A percentile compares a stretch with the other conserved stretches of the same genome.
Evolutionary conservation across 1,284 basidiomycete species (phyloP).

Genomic region (Chondrostereum purpureum): DNA sequence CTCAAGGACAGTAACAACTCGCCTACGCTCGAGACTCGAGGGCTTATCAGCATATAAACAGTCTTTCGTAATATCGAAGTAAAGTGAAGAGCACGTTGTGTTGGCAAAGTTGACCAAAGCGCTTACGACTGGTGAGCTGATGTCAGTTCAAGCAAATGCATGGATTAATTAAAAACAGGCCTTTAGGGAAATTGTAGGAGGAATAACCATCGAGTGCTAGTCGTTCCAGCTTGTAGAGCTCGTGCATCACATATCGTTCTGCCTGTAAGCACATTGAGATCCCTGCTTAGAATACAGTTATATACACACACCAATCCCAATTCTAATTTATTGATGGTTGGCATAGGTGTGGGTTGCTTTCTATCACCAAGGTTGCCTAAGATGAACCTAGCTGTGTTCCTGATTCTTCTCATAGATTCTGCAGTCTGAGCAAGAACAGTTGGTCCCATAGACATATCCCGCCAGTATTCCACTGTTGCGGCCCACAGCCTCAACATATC

Average conservation of each 20-base stretch:
- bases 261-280: constrained; percentile 38
- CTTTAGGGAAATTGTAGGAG: constrained; percentile 79
- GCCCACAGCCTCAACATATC: constrained; percentile 91
- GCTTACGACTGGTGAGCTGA: constrained; percentile 41
- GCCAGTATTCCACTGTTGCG: constrained; percentile 86
- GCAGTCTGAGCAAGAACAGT: constrained; percentile 73
- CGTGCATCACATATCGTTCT: constrained; percentile 83
- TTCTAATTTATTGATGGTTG: constrained; percentile 35
- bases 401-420: constrained; percentile 79
- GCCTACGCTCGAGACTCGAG: constrained; percentile 49
- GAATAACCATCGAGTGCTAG: constrained; percentile 65
- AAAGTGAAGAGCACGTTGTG: constrained; percentile 71
- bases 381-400: constrained; percentile 88
- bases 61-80: constrained; percentile 93
- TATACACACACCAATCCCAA: constrained; percentile 55
- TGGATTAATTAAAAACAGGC: too few relatives aligned
- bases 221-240: constrained; percentile 70
- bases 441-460: constrained; percentile 83
- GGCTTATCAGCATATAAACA: constrained; percentile 73
- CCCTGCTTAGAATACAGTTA: not conserved
- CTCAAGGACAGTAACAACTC: constrained; percentile 67
- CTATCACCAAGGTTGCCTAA: constrained; percentile 69
- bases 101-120: constrained; percentile 64
- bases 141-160: constrained; percentile 1
- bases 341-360: constrained; percentile 22